Evolutionary conservation across 768 basidiomycete genomes (phyloP), one percentile per base, ranked within the genome.

Genomic region (Rhodotorula babjevae): DNA sequence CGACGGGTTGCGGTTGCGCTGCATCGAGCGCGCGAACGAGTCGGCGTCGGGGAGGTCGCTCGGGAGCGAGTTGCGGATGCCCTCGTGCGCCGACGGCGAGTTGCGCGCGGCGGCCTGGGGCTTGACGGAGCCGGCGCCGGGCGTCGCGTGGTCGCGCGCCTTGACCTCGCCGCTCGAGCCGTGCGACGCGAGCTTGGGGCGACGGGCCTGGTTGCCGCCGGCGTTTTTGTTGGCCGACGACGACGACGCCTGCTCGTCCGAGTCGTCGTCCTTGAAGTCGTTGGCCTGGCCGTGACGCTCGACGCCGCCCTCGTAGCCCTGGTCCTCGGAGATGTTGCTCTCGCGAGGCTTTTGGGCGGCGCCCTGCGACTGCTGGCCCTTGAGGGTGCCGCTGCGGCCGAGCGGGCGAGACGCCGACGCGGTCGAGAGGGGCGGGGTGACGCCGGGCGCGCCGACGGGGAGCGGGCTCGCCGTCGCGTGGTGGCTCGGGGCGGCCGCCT

Each of bases 1-100:
- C 31, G 68, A 69, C 36, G 75, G 75, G 66, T 76, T 76, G 25
- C 69, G 75, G 75, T 76, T 76, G 49, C 63, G 56, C 33, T 57
- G 63, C 65, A 65, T 67, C 57, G 60, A 69, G 36, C 60, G 68
- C 36, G 61, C 67, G 61, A 64, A 36, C 56, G 61, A 63, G 57
- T 67, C 68, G 33, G 68, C 52, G 63, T 70, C 73, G 62, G 68
- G 72, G 57, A 73, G 63, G 62, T 69, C 56, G 61, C 68, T 11
- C 12, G 70, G 71, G 15, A 72, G 71, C 19, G 65, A 59, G 8
- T 49, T 23, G 23, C 58, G 57, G 65, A 71, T 71, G 52, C 55
- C 61, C 27, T 71, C 70, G 61, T 71, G 70, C 53, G 62, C 56
- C 11, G 66, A 6, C 15, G 65, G 56, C 33, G 71, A 67, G 47